Conservation (phyloP, 345 rosid species). For the Linum tenue region DNA sequence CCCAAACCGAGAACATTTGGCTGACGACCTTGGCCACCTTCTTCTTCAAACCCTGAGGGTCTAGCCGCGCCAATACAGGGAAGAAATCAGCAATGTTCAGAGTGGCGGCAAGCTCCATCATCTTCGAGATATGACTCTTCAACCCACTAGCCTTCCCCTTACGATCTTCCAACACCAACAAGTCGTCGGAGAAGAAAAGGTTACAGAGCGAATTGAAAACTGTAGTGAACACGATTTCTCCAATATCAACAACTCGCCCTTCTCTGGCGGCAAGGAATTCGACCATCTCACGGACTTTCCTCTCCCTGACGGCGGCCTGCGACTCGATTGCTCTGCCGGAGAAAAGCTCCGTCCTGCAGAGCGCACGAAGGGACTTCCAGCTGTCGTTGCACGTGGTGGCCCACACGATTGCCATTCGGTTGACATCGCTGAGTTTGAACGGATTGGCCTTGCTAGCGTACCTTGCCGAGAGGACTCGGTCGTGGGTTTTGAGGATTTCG, state of each 20-base stretch:
- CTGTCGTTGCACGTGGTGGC: too few species aligned
- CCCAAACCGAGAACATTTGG: slow-evolving; percentile 7
- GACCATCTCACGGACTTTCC: slow-evolving; percentile 6
- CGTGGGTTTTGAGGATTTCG: too few species aligned
- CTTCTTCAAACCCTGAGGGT: neutral
- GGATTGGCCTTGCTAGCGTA: too few species aligned
- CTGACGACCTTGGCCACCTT: neutral
- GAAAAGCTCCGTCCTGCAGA: too few species aligned
- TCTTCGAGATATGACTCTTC: neutral
- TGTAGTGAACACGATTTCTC: slow-evolving; percentile 11
- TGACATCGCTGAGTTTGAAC: too few species aligned
- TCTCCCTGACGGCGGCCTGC: too few species aligned
- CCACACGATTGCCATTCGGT: too few species aligned
- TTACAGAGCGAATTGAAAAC: slow-evolving; percentile 3
- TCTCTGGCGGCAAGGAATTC: slow-evolving; percentile 3
- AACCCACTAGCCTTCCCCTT: neutral
- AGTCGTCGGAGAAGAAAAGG: neutral
- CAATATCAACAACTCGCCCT: slow-evolving; percentile 9
- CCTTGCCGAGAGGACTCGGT: too few species aligned
- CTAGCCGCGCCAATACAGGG: slow-evolving; percentile 3
- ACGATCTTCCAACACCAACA: neutral
- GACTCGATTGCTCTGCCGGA: too few species aligned
- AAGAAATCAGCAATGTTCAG: slow-evolving; percentile 9
- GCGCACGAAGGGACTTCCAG: too few species aligned
- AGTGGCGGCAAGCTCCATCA: neutral